Evolutionary conservation across 148 eudicot species (phyloP).

Genomic region (Fagopyrum homotropicum): DNA sequence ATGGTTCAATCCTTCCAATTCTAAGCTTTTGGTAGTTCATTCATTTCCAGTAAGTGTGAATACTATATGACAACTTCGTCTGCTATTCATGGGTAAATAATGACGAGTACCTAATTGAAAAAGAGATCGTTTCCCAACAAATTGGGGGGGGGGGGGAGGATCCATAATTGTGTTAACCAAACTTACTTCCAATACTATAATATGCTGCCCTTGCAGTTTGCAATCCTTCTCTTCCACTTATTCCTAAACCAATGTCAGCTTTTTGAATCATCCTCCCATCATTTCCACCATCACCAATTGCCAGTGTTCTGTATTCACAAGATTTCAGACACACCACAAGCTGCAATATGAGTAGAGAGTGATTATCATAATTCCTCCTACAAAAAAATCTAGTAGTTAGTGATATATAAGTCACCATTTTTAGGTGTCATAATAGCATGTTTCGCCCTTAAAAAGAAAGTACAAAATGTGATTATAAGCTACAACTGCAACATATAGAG

Average conservation of each 20-base stretch:
- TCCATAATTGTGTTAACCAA: too few relatives aligned
- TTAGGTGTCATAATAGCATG: too few relatives aligned
- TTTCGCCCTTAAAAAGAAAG: neutral
- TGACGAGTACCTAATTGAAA: too few relatives aligned
- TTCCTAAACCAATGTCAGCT: slow-evolving; percentile 98
- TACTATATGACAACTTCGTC: too few relatives aligned
- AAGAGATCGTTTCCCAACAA: too few relatives aligned
- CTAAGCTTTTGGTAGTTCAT: neutral
- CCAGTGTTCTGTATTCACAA: slow-evolving; percentile 85
- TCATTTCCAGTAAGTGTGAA: too few relatives aligned
- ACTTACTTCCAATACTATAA: too few relatives aligned
- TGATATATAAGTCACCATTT: neutral
- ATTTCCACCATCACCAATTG: slow-evolving; percentile 98
- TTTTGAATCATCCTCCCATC: slow-evolving; percentile 98
- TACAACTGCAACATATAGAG: slow-evolving; percentile 86
- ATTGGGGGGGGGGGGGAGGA: too few relatives aligned
- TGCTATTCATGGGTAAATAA: too few relatives aligned
- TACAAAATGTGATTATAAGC: neutral
- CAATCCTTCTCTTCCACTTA: slow-evolving; percentile 96
- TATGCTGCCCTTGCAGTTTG: slow-evolving; percentile 94
- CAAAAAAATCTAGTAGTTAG: slow-evolving; percentile 3
- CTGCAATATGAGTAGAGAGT: slow-evolving; percentile 30
- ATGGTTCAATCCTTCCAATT: neutral
- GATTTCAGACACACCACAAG: slow-evolving; percentile 82
- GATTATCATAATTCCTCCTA: slow-evolving; percentile 1